Base-by-base conservation (phyloP, 2,329 filamentous ascomycete species). In the Curvularia sp. region DNA sequence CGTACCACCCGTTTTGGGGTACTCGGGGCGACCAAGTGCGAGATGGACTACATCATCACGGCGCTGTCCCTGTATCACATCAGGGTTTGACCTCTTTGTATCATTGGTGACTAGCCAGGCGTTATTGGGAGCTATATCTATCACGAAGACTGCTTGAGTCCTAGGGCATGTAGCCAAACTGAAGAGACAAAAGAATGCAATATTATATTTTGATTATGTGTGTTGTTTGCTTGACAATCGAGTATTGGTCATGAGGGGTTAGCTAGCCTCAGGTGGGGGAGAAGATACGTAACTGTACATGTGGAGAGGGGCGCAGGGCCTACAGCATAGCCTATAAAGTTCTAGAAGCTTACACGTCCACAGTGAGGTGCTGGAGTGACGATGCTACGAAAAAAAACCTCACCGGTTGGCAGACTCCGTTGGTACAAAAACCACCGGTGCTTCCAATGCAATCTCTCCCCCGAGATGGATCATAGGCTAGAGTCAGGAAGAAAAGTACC, bases 91-190 rank as follows among this genome's bases (percentile, higher is more conserved):
- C 36, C 23, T 55, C 38, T 63, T 67, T 71, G 70, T 70, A 72
- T 63, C 61, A 73, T 63, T 57, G 72, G 47, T 66, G 54, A 55
- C 62, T 51, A 67, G 68, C 67, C 68, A 48, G 72, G 72, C 72
- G 73, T 74, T 72, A 39, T 58, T 60, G 54, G 60, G 48, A 53
- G 55, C 49, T 50, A 21, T 41, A 15, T 57, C 43, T 50, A 39
- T 46, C 42, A 49, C 15, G 18, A 28, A 38, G 25, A 36, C 42
- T 49, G 28, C 52, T 54, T 49, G 55, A 30, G 48, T 60, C n/a
- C 43, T 57, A 50, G 47, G 48, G 50, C 41, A 48, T 41, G 45
- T 50, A 42, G 52, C 56, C 43, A 46, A 30, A 32, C 28, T 25
- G 53, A 15, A 34, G 61, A 60, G 55, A 39, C 43, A 36, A 42